phyloP scores from a whole-genome alignment of 495 filamentous ascomycete species.

The Chaetomium tenue region DNA sequence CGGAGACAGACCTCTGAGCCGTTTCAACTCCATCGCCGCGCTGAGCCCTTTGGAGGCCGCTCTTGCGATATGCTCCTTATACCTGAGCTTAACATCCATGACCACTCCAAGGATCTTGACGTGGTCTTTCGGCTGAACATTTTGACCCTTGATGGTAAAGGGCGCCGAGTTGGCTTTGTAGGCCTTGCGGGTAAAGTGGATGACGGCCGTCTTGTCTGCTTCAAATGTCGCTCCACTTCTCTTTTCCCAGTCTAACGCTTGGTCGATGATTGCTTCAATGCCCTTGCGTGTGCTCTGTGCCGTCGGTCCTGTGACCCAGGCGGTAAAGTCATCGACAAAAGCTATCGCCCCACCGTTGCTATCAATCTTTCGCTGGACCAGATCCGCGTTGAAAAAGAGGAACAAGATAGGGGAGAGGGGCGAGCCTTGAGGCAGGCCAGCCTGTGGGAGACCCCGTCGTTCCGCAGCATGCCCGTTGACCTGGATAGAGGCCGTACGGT shows the following conservation, averaged over 20 bases:
- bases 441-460: background rate
- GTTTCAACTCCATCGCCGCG: background rate
- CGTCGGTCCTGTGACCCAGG: background rate
- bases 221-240: background rate
- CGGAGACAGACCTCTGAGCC: background rate
- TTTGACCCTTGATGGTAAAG: background rate
- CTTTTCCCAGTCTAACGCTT: background rate
- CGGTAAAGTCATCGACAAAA: background rate
- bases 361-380: background rate
- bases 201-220: background rate
- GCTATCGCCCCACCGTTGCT: background rate
- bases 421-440: background rate
- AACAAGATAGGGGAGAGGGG: background rate
- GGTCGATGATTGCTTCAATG: background rate
- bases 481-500: background rate
- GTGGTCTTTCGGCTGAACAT: background rate
- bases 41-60: background rate
- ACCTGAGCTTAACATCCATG: background rate
- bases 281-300: background rate
- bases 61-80: background rate
- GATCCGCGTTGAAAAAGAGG: background rate
- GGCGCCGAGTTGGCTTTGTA: background rate
- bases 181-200: background rate
- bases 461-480: background rate
- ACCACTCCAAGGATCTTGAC: slow-evolving; percentile 2